Percentiles rank a stretch among this genome's conserved stretches.
Conservation (phyloP, 1,139 yeast genomes). For the Pneumocystis jirovecii region DNA sequence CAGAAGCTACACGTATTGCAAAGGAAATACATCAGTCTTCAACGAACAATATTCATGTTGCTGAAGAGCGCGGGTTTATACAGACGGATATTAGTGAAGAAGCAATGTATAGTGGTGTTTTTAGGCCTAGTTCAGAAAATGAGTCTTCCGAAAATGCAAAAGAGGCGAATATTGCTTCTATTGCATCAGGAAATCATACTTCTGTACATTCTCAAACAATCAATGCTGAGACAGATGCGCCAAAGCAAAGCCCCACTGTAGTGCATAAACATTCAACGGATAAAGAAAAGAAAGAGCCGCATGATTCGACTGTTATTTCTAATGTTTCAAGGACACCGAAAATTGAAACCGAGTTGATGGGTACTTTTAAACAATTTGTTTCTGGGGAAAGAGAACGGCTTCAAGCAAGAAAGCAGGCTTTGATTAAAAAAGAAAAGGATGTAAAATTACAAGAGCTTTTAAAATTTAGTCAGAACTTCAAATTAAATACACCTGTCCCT, state of each 20-base stretch:
- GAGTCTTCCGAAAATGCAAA: not conserved
- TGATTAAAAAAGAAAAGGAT: conserved; percentile 32
- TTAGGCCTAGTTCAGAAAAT: conserved; percentile 23
- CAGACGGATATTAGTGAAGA: conserved; percentile 89
- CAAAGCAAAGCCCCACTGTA: conserved; percentile 4
- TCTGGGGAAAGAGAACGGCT: conserved; percentile 22
- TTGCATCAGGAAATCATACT: conserved; percentile 5
- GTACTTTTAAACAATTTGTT: conserved; percentile 26
- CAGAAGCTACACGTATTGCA: conserved; percentile 65
- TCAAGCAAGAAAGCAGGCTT: conserved; percentile 20
- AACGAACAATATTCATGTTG: conserved; percentile 60
- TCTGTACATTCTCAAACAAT: not conserved
- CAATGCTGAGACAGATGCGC: conserved; percentile 8
- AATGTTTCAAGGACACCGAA: conserved; percentile 8
- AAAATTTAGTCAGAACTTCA: conserved; percentile 70
- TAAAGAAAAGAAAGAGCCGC: conserved; percentile 1
- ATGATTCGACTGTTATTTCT: not conserved
- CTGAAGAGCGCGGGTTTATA: conserved; percentile 76
- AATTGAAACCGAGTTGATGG: conserved; percentile 23
- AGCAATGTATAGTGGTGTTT: conserved; percentile 88
- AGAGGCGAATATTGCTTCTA: not conserved
- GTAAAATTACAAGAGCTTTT: conserved; percentile 50
- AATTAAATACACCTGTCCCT: conserved; percentile 43
- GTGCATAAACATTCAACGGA: not conserved
- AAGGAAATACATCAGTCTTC: conserved; percentile 57